phyloP scores from a whole-genome alignment of 2,329 filamentous ascomycete species.

The Rhinocladiella mackenziei region DNA sequence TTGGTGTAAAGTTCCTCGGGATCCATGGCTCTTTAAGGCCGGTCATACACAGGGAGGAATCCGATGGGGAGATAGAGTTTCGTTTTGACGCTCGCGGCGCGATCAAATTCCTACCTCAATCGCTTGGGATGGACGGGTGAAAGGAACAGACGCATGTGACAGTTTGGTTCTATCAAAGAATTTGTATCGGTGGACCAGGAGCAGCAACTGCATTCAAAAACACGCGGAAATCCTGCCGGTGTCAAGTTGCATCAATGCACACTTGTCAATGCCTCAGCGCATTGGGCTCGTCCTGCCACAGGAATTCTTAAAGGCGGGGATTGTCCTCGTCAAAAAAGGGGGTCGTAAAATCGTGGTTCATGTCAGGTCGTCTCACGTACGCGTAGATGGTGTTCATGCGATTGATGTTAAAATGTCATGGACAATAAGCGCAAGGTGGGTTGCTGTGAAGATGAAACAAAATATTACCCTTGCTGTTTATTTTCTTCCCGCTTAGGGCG shows the following conservation, averaged over 20 bases:
- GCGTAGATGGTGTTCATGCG: background rate
- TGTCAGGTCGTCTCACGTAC: slow-evolving; percentile 7
- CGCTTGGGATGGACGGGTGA: background rate
- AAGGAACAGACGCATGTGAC: background rate
- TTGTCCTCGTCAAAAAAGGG: background rate
- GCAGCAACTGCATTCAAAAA: too few species aligned
- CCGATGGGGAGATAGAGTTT: too few species aligned
- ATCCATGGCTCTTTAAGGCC: too few species aligned
- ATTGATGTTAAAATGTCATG: too few species aligned
- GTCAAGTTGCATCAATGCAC: slow-evolving; percentile 5
- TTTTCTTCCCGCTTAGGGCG: slow-evolving; percentile 10
- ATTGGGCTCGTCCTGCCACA: too few species aligned
- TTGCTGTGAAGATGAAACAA: slow-evolving; percentile 13
- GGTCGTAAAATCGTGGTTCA: too few species aligned
- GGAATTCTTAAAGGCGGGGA: too few species aligned
- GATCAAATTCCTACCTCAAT: too few species aligned
- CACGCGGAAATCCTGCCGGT: too few species aligned
- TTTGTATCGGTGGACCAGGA: background rate
- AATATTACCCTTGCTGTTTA: slow-evolving; percentile 9
- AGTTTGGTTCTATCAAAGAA: background rate
- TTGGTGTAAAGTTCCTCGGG: slow-evolving; percentile 91
- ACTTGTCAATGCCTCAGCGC: slow-evolving; percentile 16
- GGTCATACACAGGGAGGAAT: too few species aligned
- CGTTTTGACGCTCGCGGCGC: too few species aligned
- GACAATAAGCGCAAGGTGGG: too few species aligned